phyloP scores from a whole-genome alignment of 495 filamentous ascomycete species.

The Neurospora sublineolata region DNA sequence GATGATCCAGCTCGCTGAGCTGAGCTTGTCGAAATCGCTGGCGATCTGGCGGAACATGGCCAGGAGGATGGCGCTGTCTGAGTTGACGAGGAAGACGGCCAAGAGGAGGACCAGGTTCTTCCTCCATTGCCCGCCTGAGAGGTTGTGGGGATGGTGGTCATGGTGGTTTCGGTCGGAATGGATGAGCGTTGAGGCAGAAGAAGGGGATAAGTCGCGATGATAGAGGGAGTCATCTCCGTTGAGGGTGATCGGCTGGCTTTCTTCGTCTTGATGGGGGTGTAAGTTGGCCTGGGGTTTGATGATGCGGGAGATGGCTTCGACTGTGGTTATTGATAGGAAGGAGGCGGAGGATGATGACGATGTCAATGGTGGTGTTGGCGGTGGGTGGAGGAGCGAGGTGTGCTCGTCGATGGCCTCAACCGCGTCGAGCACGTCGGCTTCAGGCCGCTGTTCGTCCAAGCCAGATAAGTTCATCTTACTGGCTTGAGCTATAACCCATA shows the following conservation, averaged over 20 bases:
- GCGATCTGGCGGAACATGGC: conserved; percentile 12
- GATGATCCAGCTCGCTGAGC: conserved; percentile 11
- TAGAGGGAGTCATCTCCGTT: background rate
- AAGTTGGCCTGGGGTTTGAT: background rate
- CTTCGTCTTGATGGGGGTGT: background rate
- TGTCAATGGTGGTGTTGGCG: background rate
- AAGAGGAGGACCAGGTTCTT: conserved; percentile 10
- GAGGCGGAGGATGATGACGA: background rate
- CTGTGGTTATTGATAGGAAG: background rate
- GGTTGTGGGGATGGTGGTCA: background rate
- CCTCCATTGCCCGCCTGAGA: conserved; percentile 2
- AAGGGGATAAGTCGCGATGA: background rate
- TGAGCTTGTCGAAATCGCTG: conserved; percentile 7
- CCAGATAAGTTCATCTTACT: too few relatives aligned
- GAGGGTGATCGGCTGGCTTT: background rate
- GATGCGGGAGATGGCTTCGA: background rate
- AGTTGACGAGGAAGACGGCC: conserved; percentile 12
- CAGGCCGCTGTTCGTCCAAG: background rate
- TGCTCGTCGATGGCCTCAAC: background rate
- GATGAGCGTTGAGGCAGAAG: background rate
- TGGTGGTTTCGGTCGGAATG: background rate
- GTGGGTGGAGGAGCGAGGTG: background rate
- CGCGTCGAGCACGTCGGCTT: background rate
- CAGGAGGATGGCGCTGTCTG: conserved; percentile 10
- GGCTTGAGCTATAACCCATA: too few relatives aligned